Evolutionary conservation across 1,139 yeast species (phyloP), one percentile per base, ranked within the genome.

Genomic region (Hyphopichia pseudoburtonii): DNA sequence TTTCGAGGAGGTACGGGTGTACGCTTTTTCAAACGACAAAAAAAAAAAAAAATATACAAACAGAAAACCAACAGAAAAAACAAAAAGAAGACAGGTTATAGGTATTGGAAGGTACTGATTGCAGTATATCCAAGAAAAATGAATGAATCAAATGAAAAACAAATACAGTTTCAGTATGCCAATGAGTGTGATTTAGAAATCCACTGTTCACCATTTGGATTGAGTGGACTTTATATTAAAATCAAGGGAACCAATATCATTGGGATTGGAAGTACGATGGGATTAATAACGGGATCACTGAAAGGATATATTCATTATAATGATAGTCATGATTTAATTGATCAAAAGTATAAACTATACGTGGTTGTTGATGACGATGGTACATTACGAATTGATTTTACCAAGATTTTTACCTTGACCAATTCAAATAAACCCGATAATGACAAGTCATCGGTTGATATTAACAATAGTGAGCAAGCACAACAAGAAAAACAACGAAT

Each of bases 231-330:
- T 12, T 76, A 75, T 48, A 64, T 76, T 34, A 74, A 73, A 43
- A 61, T 76, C n/a, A 63, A 61, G n/a, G 80, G 76, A 5, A 70
- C 78, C 3, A 69, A 72, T 36, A 62, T 74, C 10, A 72, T 76
- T 62, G 82, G 82, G 0, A 72, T 78, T 6, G 83, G 83, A 2
- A 69, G 78, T 6, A 76, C 81, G 15, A 75, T 77, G 79, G 82
- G 81, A 4, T 60, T 77, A 32, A 66, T 76, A 17, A 73, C 80
- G 0, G 82, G 82, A 1, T 61, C 71, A 10, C 70, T 80, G 21
- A 64, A 62, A 33, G 83, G 82, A 1, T 57, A 60, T 37, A 63
- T 78, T 12, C 78, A 76, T 49, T 77, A 74, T 50, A 76, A 78
- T 47, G 71, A 73, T 39, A 54, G 70, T 36, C 68, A 66, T 31